Evolutionary conservation across 176 grass and related monocot genomes (phyloP).

Genomic region (Triticum dicoccoides): DNA sequence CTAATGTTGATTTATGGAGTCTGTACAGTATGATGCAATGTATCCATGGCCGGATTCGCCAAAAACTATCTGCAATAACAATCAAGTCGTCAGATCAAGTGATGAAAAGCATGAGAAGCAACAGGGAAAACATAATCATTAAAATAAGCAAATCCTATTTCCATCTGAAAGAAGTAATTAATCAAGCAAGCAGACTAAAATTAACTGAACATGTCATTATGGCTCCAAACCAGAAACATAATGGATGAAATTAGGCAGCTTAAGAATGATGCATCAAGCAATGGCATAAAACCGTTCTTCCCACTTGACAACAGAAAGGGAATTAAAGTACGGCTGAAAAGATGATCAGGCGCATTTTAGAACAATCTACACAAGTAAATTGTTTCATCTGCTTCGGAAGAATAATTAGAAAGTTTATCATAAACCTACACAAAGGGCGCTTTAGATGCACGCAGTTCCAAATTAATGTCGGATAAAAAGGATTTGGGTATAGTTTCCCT

Average conservation of each 20-base stretch:
- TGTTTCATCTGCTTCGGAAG: not conserved
- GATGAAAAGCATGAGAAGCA: not conserved
- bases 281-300: not conserved
- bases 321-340: not conserved
- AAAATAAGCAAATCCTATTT: not conserved
- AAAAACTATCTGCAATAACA: slow-evolving; percentile 6
- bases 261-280: not conserved
- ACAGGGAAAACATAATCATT: not conserved
- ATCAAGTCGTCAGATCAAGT: not conserved
- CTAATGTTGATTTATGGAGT: not conserved
- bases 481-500: no score
- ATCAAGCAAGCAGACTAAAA: not conserved
- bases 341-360: no score
- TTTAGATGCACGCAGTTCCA: no score
- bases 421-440: not conserved
- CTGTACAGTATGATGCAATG: not conserved
- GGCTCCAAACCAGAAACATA: no score
- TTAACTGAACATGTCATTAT: not conserved
- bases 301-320: not conserved
- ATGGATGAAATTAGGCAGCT: no score
- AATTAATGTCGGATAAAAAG: no score
- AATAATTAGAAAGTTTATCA: not conserved
- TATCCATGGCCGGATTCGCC: not conserved
- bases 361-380: not conserved
- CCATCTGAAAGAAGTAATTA: not conserved